Percentiles rank a stretch among this genome's conserved stretches.
These are phyloP conservation scores for Corylus avellana DNA, from an alignment of 306 rosid genomes.

Conservation along the genomic window DNA sequence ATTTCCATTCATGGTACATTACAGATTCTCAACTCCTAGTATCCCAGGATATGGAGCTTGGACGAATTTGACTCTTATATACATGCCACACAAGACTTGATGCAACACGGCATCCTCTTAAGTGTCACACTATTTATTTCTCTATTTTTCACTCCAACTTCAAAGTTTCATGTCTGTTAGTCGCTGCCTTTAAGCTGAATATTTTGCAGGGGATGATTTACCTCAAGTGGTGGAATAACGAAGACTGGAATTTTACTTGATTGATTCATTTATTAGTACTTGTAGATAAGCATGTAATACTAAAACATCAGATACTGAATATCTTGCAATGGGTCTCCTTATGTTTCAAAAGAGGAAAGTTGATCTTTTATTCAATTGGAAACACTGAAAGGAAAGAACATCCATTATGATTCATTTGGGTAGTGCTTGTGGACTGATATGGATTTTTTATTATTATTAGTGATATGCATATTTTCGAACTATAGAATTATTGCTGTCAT, in stretches of 20 bases:
- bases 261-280: background rate
- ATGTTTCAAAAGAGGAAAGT: background rate
- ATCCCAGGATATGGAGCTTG: background rate
- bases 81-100: background rate
- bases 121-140: background rate
- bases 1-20: background rate
- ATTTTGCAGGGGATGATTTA: background rate
- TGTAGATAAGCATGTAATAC: background rate
- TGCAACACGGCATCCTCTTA: background rate
- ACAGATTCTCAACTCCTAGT: background rate
- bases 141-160: slow-evolving; percentile 3
- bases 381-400: background rate
- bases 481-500: background rate
- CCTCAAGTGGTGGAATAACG: slow-evolving; percentile 1
- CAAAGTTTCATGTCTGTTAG: background rate
- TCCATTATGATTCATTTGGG: background rate
- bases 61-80: background rate
- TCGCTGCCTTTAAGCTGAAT: background rate
- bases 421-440: background rate
- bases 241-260: background rate
- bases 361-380: background rate
- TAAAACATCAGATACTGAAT: background rate
- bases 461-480: background rate
- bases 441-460: no score
- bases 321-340: background rate